Conservation (phyloP, 2,329 filamentous ascomycete genomes). For the Stenocarpella maydis region DNA sequence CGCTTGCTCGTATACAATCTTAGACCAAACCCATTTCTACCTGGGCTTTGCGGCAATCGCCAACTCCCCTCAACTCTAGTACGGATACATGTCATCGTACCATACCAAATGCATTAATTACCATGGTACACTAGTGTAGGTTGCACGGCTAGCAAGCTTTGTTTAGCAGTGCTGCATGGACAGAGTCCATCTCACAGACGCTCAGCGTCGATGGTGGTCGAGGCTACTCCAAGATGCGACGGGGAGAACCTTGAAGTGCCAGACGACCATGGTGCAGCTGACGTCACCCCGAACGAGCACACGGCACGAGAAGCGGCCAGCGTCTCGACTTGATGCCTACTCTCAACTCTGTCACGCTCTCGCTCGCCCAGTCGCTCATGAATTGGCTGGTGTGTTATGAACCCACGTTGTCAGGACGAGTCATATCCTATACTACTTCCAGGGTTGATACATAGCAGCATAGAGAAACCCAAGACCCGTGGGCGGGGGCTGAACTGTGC, state of each 20-base stretch:
- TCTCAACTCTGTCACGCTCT: too few relatives aligned
- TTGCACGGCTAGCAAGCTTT: too few relatives aligned
- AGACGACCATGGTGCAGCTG: background rate
- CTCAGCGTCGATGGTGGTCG: background rate
- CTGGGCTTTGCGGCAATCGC: conserved; percentile 4
- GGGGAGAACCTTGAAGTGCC: conserved; percentile 16
- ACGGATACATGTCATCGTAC: too few relatives aligned
- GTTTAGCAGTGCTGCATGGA: too few relatives aligned
- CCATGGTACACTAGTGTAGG: too few relatives aligned
- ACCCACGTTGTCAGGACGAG: too few relatives aligned
- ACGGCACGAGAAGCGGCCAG: background rate
- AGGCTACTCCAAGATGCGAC: background rate
- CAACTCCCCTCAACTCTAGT: background rate
- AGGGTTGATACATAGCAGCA: too few relatives aligned
- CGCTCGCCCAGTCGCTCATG: background rate
- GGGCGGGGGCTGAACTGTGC: background rate
- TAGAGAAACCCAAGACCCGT: background rate
- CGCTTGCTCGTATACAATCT: conserved; percentile 29
- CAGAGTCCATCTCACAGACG: background rate
- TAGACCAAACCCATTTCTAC: conserved; percentile 12
- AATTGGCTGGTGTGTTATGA: background rate
- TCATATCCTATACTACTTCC: too few relatives aligned
- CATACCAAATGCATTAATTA: background rate
- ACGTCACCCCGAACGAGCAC: background rate
- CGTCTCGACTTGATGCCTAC: background rate